A percentile compares a stretch with the other conserved stretches of the same genome.
Evolutionary conservation across 2,329 filamentous ascomycete species (phyloP).

Genomic region (Penicillium thymicola): DNA sequence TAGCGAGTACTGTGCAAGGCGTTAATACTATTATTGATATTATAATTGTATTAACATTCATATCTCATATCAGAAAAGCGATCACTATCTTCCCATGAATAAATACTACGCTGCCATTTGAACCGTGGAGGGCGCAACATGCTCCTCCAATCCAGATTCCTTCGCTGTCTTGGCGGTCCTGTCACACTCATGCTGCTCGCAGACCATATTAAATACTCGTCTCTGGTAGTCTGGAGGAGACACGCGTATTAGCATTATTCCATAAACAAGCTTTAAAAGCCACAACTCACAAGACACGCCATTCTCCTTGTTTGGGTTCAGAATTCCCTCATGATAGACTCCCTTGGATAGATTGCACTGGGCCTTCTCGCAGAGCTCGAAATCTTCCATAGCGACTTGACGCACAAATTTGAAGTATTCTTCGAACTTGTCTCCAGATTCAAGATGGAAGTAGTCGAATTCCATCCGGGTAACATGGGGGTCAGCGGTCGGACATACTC

Average conservation of each 20-base stretch:
- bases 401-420: slow-evolving; percentile 56
- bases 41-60: background rate
- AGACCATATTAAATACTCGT: slow-evolving; percentile 46
- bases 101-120: slow-evolving; percentile 16
- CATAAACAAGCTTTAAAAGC: slow-evolving; percentile 1
- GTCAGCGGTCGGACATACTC: slow-evolving; percentile 52
- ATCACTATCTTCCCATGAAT: background rate
- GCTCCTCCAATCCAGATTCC: slow-evolving; percentile 4
- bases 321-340: slow-evolving; percentile 53
- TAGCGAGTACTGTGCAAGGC: background rate
- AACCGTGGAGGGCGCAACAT: slow-evolving; percentile 2
- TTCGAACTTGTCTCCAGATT: slow-evolving; percentile 52
- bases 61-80: background rate
- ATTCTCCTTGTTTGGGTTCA: slow-evolving; percentile 56
- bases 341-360: slow-evolving; percentile 54
- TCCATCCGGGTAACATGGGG: slow-evolving; percentile 54
- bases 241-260: slow-evolving; percentile 12
- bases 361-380: slow-evolving; percentile 56
- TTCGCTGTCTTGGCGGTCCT: slow-evolving; percentile 12
- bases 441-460: slow-evolving; percentile 57
- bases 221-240: slow-evolving; percentile 43
- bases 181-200: slow-evolving; percentile 43
- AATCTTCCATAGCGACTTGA: slow-evolving; percentile 56
- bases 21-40: background rate
- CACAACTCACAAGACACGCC: slow-evolving; percentile 50